These are phyloP conservation scores for Aphanomyces cochlioides DNA, from an alignment of 352 stramenopile genomes.

Conservation along the genomic window DNA sequence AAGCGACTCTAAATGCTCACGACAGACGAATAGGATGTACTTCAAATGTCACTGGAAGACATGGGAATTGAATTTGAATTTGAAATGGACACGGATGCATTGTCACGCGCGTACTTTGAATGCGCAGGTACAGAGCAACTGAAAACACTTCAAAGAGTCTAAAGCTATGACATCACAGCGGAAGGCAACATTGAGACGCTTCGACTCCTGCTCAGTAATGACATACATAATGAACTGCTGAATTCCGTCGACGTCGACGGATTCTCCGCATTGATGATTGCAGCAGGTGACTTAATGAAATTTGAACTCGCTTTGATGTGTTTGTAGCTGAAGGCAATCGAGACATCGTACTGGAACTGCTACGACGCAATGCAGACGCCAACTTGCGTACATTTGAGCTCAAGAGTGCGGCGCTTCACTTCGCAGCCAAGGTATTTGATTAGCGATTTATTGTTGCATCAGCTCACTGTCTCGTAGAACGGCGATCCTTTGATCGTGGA, in stretches of 20 bases:
- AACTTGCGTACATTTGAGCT: conserved; percentile 64
- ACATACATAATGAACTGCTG: conserved; percentile 51
- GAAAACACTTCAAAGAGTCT: no score
- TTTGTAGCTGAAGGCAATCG: conserved; percentile 54
- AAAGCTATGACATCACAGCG: conserved; percentile 31
- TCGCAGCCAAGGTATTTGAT: conserved; percentile 61
- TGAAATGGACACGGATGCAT: conserved; percentile 16
- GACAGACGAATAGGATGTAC: no score
- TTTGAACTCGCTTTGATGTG: neutral
- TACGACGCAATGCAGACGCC: conserved; percentile 57
- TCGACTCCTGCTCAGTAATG: conserved; percentile 51
- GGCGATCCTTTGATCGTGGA: conserved; percentile 59
- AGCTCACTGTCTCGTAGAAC: conserved; percentile 39
- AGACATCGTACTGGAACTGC: conserved; percentile 51
- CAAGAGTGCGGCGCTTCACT: conserved; percentile 69
- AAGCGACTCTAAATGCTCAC: no score
- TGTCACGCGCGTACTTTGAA: conserved; percentile 22
- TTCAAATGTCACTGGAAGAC: conserved; percentile 10
- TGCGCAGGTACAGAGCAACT: conserved; percentile 2
- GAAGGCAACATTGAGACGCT: conserved; percentile 57
- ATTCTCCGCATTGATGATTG: conserved; percentile 83
- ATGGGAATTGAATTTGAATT: conserved; percentile 23
- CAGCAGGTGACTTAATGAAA: conserved; percentile 30
- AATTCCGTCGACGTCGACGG: conserved; percentile 79
- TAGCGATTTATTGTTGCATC: neutral